phyloP scores from a whole-genome alignment of 1,139 yeast genomes.

The Suhomyces anneliseae region DNA sequence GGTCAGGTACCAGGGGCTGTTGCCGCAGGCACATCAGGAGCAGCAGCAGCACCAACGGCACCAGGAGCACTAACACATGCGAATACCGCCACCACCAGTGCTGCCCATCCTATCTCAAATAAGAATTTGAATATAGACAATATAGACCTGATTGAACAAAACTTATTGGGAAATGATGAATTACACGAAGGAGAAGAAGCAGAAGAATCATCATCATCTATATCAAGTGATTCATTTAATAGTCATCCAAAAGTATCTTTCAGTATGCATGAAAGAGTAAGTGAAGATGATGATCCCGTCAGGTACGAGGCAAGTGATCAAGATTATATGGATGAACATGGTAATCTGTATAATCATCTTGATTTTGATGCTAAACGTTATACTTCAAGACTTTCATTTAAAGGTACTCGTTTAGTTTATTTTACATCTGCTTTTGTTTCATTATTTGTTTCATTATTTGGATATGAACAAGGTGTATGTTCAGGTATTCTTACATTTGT shows the following conservation, averaged over 20 bases:
- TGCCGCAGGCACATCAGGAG: too few species aligned
- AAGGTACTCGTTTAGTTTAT: conserved; percentile 53
- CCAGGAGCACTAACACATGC: neutral
- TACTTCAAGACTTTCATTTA: conserved; percentile 34
- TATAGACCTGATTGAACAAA: neutral
- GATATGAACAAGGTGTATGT: conserved; percentile 92
- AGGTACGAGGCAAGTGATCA: conserved; percentile 2
- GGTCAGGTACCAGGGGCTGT: neutral
- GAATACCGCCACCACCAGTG: neutral
- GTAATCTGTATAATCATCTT: conserved; percentile 38
- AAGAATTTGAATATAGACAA: conserved; percentile 2
- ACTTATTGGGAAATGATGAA: neutral
- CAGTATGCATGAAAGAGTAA: conserved; percentile 3
- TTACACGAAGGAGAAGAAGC: neutral
- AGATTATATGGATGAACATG: conserved; percentile 28
- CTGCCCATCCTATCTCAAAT: conserved; percentile 5
- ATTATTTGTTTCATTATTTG: conserved; percentile 80
- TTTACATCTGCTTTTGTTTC: conserved; percentile 83
- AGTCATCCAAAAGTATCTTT: conserved; percentile 6
- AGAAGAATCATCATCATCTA: neutral
- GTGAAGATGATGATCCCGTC: conserved; percentile 7
- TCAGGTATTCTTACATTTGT: conserved; percentile 63
- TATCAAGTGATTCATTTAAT: conserved; percentile 4
- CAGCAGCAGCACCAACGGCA: too few species aligned
- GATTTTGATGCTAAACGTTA: conserved; percentile 40